Conservation (phyloP, 164 flowering plant species). For the Sextonia rubra region DNA sequence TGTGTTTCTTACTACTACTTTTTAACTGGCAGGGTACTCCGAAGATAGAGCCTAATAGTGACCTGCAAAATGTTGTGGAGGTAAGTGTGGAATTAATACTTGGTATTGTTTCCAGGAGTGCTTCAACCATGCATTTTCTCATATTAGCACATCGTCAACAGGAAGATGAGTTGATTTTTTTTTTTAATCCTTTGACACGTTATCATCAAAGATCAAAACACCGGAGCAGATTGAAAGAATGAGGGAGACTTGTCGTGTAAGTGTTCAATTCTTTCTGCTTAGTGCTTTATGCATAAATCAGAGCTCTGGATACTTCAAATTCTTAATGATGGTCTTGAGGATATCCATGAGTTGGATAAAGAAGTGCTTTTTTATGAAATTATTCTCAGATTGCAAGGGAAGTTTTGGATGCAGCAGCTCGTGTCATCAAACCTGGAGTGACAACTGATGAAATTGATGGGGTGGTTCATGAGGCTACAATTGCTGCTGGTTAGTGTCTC, state of each 20-base stretch:
- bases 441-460: constrained; percentile 97
- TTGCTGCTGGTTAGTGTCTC: constrained; percentile 66
- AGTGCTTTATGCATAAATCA: not conserved
- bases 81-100: constrained; percentile 28
- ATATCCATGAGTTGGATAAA: constrained; percentile 7
- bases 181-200: constrained; percentile 7
- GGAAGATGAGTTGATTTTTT: not conserved
- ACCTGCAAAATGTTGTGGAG: constrained; percentile 85
- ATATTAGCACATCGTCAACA: not conserved
- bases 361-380: not conserved
- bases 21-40: constrained; percentile 62
- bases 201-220: constrained; percentile 68
- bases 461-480: constrained; percentile 92
- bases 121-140: not conserved
- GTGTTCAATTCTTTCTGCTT: constrained; percentile 15
- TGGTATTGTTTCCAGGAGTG: not conserved
- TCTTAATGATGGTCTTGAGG: not conserved
- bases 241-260: constrained; percentile 82
- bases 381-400: constrained; percentile 76
- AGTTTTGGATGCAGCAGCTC: constrained; percentile 93
- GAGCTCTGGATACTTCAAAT: not conserved
- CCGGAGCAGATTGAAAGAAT: constrained; percentile 78
- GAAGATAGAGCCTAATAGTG: constrained; percentile 81
- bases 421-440: constrained; percentile 79
- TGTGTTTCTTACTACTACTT: not conserved